Evolutionary conservation across 805 yeast genomes (phyloP).

Genomic region (Candida boleticola): DNA sequence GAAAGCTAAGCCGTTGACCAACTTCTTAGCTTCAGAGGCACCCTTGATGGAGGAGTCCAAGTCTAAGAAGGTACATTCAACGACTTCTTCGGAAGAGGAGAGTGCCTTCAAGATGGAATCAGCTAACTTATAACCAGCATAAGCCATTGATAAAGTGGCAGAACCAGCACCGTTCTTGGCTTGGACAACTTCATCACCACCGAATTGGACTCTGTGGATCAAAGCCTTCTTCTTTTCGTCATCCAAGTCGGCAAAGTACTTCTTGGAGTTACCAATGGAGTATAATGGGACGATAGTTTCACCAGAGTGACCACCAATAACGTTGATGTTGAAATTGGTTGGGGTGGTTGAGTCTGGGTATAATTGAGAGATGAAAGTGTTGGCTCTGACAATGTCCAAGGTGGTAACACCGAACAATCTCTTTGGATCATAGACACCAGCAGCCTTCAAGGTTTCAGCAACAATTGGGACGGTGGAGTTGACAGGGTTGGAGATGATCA

Average conservation of each 20-base stretch:
- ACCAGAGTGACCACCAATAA: constrained; percentile 94
- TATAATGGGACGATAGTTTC: constrained; percentile 89
- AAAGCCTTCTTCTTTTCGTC: constrained; percentile 65
- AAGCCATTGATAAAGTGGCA: constrained; percentile 84
- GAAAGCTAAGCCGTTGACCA: constrained; percentile 44
- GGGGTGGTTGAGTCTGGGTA: constrained; percentile 43
- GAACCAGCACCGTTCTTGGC: constrained; percentile 85
- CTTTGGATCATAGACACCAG: constrained; percentile 66
- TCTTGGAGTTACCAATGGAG: constrained; percentile 41
- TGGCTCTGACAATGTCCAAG: constrained; percentile 83
- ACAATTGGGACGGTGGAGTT: constrained; percentile 91
- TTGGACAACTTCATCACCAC: constrained; percentile 87
- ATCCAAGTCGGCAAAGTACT: constrained; percentile 40
- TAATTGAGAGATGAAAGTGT: constrained; percentile 68
- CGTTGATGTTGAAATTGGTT: constrained; percentile 62
- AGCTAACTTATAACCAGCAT: constrained; percentile 77
- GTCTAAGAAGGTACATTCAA: constrained; percentile 53
- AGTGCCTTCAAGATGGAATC: constrained; percentile 61
- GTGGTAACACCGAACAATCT: constrained; percentile 87
- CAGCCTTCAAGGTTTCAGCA: constrained; percentile 69
- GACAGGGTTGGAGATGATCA: constrained; percentile 90
- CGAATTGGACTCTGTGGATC: constrained; percentile 87
- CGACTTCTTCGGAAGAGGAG: constrained; percentile 30
- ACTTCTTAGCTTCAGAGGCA: constrained; percentile 48
- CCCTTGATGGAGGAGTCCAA: constrained; percentile 51